These are phyloP conservation scores for Boehmeria nivea DNA, from an alignment of 306 rosid species.

Conservation along the genomic window DNA sequence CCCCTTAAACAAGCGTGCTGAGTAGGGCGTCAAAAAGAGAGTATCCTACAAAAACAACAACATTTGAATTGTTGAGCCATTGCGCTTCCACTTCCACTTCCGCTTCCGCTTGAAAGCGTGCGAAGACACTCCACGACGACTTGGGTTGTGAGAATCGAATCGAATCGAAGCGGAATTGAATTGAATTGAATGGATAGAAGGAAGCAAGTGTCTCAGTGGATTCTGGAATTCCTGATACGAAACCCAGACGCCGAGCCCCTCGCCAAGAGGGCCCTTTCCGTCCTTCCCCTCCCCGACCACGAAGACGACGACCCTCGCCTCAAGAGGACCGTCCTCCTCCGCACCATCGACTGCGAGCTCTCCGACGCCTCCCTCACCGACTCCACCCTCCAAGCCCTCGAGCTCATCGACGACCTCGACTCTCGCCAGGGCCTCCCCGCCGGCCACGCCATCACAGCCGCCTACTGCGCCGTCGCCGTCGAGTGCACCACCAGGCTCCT, in stretches of 20 bases:
- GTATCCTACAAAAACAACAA: too few species aligned
- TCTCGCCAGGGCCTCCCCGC: slow-evolving; percentile 15
- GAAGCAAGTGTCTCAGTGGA: slow-evolving; percentile 38
- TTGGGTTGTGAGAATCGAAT: too few species aligned
- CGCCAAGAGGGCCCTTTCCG: slow-evolving; percentile 27
- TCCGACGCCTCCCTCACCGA: slow-evolving; percentile 39
- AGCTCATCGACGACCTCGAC: slow-evolving; percentile 44
- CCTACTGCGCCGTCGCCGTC: slow-evolving; percentile 65
- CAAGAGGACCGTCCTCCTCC: slow-evolving; percentile 56
- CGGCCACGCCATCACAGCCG: slow-evolving; percentile 38
- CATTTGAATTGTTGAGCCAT: too few species aligned
- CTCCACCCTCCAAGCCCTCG: slow-evolving; percentile 38
- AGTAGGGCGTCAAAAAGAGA: too few species aligned
- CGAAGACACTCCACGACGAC: too few species aligned
- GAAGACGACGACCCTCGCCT: slow-evolving; percentile 50
- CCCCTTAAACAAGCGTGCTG: too few species aligned
- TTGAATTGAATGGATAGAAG: too few species aligned
- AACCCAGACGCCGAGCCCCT: slow-evolving; percentile 34
- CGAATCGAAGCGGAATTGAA: too few species aligned
- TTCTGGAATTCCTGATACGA: slow-evolving; percentile 54
- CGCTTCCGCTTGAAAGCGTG: too few species aligned
- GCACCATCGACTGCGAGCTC: slow-evolving; percentile 39
- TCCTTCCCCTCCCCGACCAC: slow-evolving; percentile 31
- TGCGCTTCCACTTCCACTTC: too few species aligned
- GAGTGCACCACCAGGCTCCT: slow-evolving; percentile 63